phyloP scores from a whole-genome alignment of 2,329 filamentous ascomycete species.

The Aspergillus tanneri region DNA sequence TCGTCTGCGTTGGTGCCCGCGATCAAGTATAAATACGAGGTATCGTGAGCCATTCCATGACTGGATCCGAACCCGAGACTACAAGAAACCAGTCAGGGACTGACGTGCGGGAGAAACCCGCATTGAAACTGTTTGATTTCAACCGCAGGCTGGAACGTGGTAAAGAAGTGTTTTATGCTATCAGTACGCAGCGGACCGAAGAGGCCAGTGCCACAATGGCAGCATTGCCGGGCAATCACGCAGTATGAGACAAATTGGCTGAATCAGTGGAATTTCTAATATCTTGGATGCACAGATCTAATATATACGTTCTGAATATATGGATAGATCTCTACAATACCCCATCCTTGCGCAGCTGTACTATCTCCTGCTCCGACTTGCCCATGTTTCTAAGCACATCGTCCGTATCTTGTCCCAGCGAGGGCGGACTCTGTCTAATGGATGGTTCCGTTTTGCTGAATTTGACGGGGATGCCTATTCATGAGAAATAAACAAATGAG shows the following conservation, averaged over 20 bases:
- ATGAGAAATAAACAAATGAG: constrained; percentile 77
- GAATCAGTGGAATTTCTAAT: constrained; percentile 2
- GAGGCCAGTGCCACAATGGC: constrained; percentile 46
- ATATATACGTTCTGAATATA: neutral
- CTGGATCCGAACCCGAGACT: constrained; percentile 50
- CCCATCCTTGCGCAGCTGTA: constrained; percentile 20
- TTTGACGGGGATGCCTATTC: constrained; percentile 57
- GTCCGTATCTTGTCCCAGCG: constrained; percentile 5
- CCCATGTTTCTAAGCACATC: neutral
- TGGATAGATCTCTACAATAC: neutral
- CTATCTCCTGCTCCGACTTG: constrained; percentile 11
- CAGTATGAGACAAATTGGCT: neutral
- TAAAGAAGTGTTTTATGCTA: constrained; percentile 29
- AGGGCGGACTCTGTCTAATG: constrained; percentile 2
- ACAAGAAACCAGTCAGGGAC: constrained; percentile 39
- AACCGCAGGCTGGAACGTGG: constrained; percentile 40
- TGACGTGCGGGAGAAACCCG: constrained; percentile 48
- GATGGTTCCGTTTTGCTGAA: constrained; percentile 3
- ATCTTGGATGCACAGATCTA: neutral
- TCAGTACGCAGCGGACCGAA: constrained; percentile 45
- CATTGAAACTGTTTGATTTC: constrained; percentile 54
- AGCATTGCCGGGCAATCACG: constrained; percentile 26
- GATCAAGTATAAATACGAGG: constrained; percentile 44
- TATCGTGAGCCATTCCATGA: constrained; percentile 44
- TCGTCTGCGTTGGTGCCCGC: constrained; percentile 47